phyloP scores from a whole-genome alignment of 2,329 filamentous ascomycete species.

The Scortechinia acanthostroma region DNA sequence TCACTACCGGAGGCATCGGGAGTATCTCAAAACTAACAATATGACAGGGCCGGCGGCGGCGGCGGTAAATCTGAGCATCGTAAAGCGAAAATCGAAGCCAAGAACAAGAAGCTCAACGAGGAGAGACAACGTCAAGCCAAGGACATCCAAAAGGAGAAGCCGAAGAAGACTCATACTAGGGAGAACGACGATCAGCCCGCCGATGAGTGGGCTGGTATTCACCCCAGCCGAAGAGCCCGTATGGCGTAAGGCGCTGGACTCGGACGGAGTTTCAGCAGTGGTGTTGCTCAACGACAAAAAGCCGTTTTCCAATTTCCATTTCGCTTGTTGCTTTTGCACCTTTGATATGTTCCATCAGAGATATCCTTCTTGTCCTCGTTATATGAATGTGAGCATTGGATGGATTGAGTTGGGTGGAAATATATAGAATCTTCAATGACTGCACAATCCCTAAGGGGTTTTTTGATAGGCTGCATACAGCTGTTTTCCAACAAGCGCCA shows the following conservation, averaged over 20 bases:
- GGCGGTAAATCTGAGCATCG: slow-evolving; percentile 71
- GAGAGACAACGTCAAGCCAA: slow-evolving; percentile 30
- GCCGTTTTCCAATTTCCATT: not conserved
- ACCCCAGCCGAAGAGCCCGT: slow-evolving; percentile 38
- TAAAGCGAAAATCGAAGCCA: slow-evolving; percentile 71
- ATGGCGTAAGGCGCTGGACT: not conserved
- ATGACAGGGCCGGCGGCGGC: slow-evolving; percentile 62
- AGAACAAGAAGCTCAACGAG: slow-evolving; percentile 80
- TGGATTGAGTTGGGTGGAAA: not conserved
- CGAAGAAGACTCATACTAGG: slow-evolving; percentile 27
- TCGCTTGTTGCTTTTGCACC: not conserved
- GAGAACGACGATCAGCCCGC: slow-evolving; percentile 15
- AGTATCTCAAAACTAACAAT: slow-evolving; percentile 7
- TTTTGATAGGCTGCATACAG: too few relatives aligned
- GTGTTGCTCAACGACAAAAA: not conserved
- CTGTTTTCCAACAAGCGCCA: too few relatives aligned
- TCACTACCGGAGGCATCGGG: not conserved
- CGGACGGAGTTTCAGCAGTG: too few relatives aligned
- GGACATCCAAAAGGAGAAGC: slow-evolving; percentile 31
- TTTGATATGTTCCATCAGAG: too few relatives aligned
- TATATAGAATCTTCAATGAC: too few relatives aligned
- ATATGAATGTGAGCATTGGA: not conserved
- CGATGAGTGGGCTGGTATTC: slow-evolving; percentile 23
- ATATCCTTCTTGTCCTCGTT: not conserved
- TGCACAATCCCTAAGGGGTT: too few relatives aligned